These are phyloP conservation scores for Colletotrichum magnum DNA, from an alignment of 2,329 filamentous ascomycete genomes.

Conservation along the genomic window DNA sequence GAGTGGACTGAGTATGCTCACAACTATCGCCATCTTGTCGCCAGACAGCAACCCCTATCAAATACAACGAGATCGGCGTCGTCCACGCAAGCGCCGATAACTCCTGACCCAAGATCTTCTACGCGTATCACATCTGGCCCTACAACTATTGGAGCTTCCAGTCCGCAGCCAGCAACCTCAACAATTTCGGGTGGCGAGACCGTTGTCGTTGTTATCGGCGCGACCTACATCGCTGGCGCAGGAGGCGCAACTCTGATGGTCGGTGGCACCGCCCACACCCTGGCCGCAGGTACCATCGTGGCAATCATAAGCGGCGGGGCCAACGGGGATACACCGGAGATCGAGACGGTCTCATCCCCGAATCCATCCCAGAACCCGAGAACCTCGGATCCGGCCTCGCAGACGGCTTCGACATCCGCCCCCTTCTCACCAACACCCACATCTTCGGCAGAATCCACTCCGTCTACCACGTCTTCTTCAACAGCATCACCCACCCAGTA, in stretches of 20 bases:
- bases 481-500: not conserved
- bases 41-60: conserved; percentile 7
- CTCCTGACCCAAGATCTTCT: conserved; percentile 12
- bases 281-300: conserved; percentile 21
- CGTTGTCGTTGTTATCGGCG: conserved; percentile 22
- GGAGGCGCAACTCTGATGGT: conserved; percentile 13
- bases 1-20: not conserved
- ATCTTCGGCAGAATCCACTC: not conserved
- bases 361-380: not conserved
- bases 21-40: not conserved
- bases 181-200: conserved; percentile 1
- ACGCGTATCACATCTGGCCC: not conserved
- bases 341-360: conserved; percentile 15
- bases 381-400: conserved; percentile 2
- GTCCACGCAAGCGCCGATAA: conserved; percentile 10
- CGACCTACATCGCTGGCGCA: conserved; percentile 9
- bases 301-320: conserved; percentile 2
- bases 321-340: conserved; percentile 13
- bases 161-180: conserved; percentile 5
- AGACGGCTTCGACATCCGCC: not conserved
- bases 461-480: conserved; percentile 2
- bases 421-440: not conserved
- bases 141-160: conserved; percentile 9
- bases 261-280: not conserved
- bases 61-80: not conserved